Percentiles rank a stretch among this genome's conserved stretches.
Evolutionary conservation across 164 flowering plant species (phyloP).

Genomic region (Warburgia ugandensis): DNA sequence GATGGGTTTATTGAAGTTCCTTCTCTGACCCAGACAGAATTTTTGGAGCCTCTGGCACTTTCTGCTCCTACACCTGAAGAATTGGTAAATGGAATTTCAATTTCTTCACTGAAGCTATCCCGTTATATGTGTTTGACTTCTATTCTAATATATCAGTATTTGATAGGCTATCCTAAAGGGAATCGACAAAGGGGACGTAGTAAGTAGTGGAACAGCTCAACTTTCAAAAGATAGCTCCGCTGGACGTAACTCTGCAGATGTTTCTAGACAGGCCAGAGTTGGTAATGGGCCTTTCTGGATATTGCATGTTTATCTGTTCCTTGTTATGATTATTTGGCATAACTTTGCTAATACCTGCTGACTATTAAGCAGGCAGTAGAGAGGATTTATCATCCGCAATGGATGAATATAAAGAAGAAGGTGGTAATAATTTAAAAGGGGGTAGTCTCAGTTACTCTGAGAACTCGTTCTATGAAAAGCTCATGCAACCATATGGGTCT

Average conservation of each 20-base stretch:
- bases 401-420: conserved; percentile 45
- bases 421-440: conserved; percentile 22
- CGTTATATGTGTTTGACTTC: no score
- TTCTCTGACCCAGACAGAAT: conserved; percentile 56
- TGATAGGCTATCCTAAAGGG: conserved; percentile 71
- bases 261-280: conserved; percentile 45
- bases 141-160: no score
- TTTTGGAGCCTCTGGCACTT: conserved; percentile 78
- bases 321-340: neutral
- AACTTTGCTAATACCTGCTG: neutral
- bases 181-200: conserved; percentile 83
- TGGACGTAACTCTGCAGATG: conserved; percentile 45
- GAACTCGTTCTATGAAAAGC: conserved; percentile 28
- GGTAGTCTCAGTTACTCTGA: conserved; percentile 22
- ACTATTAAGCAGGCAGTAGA: conserved; percentile 50
- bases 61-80: conserved; percentile 75
- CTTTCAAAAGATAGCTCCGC: conserved; percentile 61
- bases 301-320: neutral
- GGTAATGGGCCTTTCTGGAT: conserved; percentile 33
- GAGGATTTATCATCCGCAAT: conserved; percentile 45
- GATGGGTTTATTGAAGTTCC: conserved; percentile 56
- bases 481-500: conserved; percentile 21
- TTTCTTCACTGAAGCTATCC: no score
- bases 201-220: conserved; percentile 75
- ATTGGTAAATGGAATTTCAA: conserved; percentile 42